Conservation (phyloP, 352 stramenopile species). For the Phytophthora nicotianae region DNA sequence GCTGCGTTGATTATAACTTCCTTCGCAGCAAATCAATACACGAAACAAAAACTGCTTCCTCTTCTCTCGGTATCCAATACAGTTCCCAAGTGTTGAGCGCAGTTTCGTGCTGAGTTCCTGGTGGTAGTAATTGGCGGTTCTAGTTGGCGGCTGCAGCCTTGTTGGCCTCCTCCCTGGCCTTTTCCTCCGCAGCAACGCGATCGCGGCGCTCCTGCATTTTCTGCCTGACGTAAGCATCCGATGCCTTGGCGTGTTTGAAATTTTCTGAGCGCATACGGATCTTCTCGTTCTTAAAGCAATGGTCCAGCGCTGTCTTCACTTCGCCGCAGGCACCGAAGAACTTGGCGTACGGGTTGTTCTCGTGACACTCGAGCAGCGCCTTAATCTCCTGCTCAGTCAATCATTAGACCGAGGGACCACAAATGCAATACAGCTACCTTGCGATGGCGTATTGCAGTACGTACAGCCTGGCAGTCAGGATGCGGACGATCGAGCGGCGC, state of each 20-base stretch:
- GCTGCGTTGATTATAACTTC: not conserved
- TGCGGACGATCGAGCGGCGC: slow-evolving; percentile 80
- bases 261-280: slow-evolving; percentile 64
- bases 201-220: slow-evolving; percentile 79
- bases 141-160: slow-evolving; percentile 23
- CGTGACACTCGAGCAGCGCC: slow-evolving; percentile 70
- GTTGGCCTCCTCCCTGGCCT: slow-evolving; percentile 15
- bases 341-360: slow-evolving; percentile 77
- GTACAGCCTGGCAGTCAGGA: slow-evolving; percentile 79
- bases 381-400: slow-evolving; percentile 65
- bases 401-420: not conserved
- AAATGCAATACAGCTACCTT: slow-evolving; percentile 1
- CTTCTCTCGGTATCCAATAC: not conserved
- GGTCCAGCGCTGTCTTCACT: slow-evolving; percentile 74
- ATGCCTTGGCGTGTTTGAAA: slow-evolving; percentile 64
- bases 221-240: slow-evolving; percentile 71
- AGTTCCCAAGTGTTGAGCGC: not conserved
- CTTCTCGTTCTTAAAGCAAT: slow-evolving; percentile 83
- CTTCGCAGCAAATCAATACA: slow-evolving; percentile 25
- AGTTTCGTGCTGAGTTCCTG: slow-evolving; percentile 8
- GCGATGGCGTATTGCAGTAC: slow-evolving; percentile 8
- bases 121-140: not conserved
- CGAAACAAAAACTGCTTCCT: slow-evolving; percentile 14
- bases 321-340: slow-evolving; percentile 80
- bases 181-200: slow-evolving; percentile 35